These are phyloP conservation scores for Chytriomyces sp. DNA, from an alignment of 192 early-diverging fungal genomes.

Conservation along the genomic window DNA sequence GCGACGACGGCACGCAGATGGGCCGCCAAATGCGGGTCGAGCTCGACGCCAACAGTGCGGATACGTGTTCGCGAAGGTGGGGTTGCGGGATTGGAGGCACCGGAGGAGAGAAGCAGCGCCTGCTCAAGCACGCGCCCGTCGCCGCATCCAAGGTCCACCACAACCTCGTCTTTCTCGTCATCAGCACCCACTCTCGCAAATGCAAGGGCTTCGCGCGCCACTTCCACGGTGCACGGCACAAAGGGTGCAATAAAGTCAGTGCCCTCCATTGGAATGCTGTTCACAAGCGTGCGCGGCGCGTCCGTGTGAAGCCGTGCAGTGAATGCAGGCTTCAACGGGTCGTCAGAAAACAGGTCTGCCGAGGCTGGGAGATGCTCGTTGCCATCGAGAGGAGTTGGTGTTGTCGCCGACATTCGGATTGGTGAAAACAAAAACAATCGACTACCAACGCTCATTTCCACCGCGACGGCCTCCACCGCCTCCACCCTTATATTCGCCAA, in stretches of 20 bases:
- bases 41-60: constrained; percentile 33
- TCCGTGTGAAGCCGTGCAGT: background rate
- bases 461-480: background rate
- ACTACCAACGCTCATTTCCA: background rate
- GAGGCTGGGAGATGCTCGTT: background rate
- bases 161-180: too few species aligned
- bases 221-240: constrained; percentile 31
- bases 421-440: background rate
- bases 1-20: constrained; percentile 9
- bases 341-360: background rate
- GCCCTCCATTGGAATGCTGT: constrained; percentile 31
- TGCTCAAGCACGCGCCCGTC: constrained; percentile 36
- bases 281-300: constrained; percentile 23
- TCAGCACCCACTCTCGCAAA: constrained; percentile 15
- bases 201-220: constrained; percentile 25
- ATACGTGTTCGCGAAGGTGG: background rate
- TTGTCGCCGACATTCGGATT: too few species aligned
- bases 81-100: background rate
- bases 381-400: too few species aligned
- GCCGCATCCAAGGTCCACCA: constrained; percentile 41
- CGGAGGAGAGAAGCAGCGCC: background rate
- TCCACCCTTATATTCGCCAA: background rate
- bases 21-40: constrained; percentile 27
- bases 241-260: constrained; percentile 41
- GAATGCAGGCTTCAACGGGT: background rate